phyloP scores from a whole-genome alignment of 208 protist species.

The Willaertia magna region DNA sequence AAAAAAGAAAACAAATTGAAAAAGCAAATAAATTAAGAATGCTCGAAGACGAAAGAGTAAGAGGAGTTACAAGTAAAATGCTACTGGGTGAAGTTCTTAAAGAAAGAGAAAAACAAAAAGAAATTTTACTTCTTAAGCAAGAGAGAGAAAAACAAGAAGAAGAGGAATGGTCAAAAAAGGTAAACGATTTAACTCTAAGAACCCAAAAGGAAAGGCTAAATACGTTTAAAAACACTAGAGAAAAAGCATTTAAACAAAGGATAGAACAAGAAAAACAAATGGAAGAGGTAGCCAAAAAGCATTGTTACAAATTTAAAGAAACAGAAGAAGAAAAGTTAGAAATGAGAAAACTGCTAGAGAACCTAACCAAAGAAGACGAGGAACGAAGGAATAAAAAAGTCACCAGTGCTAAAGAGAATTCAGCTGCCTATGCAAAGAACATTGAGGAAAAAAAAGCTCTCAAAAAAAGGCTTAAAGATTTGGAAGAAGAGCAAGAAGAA shows the following conservation, averaged over 20 bases:
- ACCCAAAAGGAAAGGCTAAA: not conserved
- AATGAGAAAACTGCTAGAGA: not conserved
- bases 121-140: not conserved
- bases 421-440: not conserved
- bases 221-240: not conserved
- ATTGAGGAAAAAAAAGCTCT: not conserved
- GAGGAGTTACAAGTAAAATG: not conserved
- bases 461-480: no score
- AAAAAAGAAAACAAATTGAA: conserved; percentile 3
- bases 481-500: not conserved
- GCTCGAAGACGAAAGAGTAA: not conserved
- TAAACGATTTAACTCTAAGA: not conserved
- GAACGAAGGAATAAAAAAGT: not conserved
- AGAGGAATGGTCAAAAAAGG: not conserved
- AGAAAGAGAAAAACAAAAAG: not conserved
- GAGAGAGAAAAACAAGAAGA: not conserved
- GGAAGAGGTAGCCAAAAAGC: not conserved
- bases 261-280: not conserved
- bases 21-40: not conserved
- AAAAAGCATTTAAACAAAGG: not conserved
- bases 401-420: not conserved
- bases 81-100: not conserved
- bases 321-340: not conserved
- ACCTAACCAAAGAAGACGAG: not conserved
- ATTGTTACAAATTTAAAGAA: not conserved